These are phyloP conservation scores for Ustilago esculenta DNA, from an alignment of 1,284 basidiomycete genomes.

Conservation along the genomic window DNA sequence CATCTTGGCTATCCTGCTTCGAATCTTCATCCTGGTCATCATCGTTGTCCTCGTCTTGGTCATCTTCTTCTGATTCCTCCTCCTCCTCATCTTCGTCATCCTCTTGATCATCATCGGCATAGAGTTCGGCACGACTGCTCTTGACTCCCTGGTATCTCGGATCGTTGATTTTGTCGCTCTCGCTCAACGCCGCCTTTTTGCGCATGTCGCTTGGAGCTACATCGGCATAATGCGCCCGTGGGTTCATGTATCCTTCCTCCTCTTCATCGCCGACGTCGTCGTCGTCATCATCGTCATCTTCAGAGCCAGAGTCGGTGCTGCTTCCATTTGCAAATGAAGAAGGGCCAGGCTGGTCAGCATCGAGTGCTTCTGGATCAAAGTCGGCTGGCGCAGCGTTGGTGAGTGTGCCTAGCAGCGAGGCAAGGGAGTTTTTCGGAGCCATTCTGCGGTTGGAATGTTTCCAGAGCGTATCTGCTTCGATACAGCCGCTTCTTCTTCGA, in stretches of 20 bases:
- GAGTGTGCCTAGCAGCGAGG: slow-evolving; percentile 35
- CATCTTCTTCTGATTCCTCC: slow-evolving; percentile 21
- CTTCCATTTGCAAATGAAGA: slow-evolving; percentile 12
- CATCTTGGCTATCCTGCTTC: slow-evolving; percentile 16
- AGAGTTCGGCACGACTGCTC: slow-evolving; percentile 52
- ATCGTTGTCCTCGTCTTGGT: slow-evolving; percentile 9
- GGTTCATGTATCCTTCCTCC: slow-evolving; percentile 28
- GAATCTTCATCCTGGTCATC: slow-evolving; percentile 16
- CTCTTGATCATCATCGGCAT: slow-evolving; percentile 34
- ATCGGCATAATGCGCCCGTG: slow-evolving; percentile 54
- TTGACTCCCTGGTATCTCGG: slow-evolving; percentile 50
- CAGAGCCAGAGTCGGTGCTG: slow-evolving; percentile 9
- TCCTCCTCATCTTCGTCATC: slow-evolving; percentile 19
- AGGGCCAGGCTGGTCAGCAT: slow-evolving; percentile 23
- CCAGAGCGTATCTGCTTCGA: no score
- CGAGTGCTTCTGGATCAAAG: slow-evolving; percentile 44
- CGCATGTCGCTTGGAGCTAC: slow-evolving; percentile 51
- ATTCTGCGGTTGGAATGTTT: no score
- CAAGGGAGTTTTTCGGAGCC: slow-evolving; percentile 35
- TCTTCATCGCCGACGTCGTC: slow-evolving; percentile 19
- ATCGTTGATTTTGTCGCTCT: slow-evolving; percentile 43
- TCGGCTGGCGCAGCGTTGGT: slow-evolving; percentile 42
- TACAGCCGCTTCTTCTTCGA: no score
- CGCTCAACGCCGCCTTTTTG: slow-evolving; percentile 49
- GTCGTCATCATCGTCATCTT: slow-evolving; percentile 20